Evolutionary conservation across 2,329 filamentous ascomycete species (phyloP).

Genomic region (Pseudogymnoascus sp.): DNA sequence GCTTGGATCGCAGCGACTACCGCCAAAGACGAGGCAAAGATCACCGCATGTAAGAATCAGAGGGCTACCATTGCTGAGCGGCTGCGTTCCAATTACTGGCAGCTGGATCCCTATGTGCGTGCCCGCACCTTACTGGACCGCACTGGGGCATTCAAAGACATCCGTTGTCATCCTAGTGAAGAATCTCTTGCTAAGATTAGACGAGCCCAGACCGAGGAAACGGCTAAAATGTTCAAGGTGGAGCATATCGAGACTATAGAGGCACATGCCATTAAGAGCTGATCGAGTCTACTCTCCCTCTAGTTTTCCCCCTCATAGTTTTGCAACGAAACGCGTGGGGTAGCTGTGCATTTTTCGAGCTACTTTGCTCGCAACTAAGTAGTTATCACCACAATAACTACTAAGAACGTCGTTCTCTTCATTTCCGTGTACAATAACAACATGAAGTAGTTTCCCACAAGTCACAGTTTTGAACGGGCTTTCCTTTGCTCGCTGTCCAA

Average conservation of each 20-base stretch:
- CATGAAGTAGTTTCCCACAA: too few relatives aligned
- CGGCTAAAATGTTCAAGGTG: not conserved
- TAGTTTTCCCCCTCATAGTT: not conserved
- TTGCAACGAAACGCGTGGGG: too few relatives aligned
- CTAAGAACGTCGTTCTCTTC: too few relatives aligned
- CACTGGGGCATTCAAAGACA: slow-evolving; percentile 18
- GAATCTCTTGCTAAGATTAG: not conserved
- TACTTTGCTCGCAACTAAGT: too few relatives aligned
- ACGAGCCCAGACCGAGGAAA: not conserved
- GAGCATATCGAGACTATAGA: not conserved
- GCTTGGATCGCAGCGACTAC: slow-evolving; percentile 37
- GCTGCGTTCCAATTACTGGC: slow-evolving; percentile 58
- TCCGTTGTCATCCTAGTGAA: not conserved
- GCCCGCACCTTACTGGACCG: slow-evolving; percentile 56
- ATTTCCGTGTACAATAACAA: too few relatives aligned
- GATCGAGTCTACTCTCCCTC: not conserved
- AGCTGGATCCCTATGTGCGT: slow-evolving; percentile 58
- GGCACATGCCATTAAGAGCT: not conserved
- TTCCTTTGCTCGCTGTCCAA: too few relatives aligned
- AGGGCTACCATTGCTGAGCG: slow-evolving; percentile 41
- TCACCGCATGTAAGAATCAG: slow-evolving; percentile 30
- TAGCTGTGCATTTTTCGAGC: too few relatives aligned
- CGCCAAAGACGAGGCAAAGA: slow-evolving; percentile 16
- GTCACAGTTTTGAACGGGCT: too few relatives aligned
- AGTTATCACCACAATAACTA: too few relatives aligned